Percentiles rank a stretch among this genome's conserved stretches.
These are phyloP conservation scores for Globisporangium recalcitrans DNA, from an alignment of 352 stramenopile genomes.

Conservation along the genomic window DNA sequence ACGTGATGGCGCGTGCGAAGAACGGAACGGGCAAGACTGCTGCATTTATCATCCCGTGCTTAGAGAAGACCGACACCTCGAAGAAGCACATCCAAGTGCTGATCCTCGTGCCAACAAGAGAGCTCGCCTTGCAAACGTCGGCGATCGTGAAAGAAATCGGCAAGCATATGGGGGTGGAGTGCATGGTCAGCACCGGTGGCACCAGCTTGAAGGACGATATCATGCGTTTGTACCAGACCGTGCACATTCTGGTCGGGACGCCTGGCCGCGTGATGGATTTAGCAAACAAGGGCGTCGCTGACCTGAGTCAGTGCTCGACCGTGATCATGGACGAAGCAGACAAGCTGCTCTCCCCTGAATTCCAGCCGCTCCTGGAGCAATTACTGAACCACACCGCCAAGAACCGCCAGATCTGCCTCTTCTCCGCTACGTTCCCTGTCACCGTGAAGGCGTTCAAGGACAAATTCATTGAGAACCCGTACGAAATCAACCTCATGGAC, in stretches of 20 bases:
- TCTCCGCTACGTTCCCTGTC: constrained; percentile 99
- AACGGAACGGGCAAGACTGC: constrained; percentile 99
- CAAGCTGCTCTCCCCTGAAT: constrained; percentile 98
- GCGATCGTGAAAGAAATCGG: constrained; percentile 98
- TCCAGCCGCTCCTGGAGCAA: constrained; percentile 97
- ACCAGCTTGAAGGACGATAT: constrained; percentile 99
- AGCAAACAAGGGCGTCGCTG: constrained; percentile 96
- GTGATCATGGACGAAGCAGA: constrained; percentile 99
- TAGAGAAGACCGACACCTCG: constrained; percentile 98
- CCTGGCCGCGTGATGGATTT: constrained; percentile 98
- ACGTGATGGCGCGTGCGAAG: constrained; percentile 98
- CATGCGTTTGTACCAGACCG: constrained; percentile 98
- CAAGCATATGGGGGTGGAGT: constrained; percentile 96
- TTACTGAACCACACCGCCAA: constrained; percentile 93
- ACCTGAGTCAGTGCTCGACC: constrained; percentile 95
- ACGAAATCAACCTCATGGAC: constrained; percentile 99
- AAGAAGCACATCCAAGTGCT: constrained; percentile 98
- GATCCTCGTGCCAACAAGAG: constrained; percentile 97
- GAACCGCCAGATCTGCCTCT: constrained; percentile 98
- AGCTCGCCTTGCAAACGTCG: constrained; percentile 98
- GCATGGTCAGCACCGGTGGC: constrained; percentile 98
- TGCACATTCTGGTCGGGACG: constrained; percentile 99
- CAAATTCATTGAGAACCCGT: constrained; percentile 97
- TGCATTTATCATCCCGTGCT: constrained; percentile 98
- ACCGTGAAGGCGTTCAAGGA: constrained; percentile 99